Base-by-base conservation (phyloP, 1,139 yeast genomes). In the Candida neerlandica region DNA sequence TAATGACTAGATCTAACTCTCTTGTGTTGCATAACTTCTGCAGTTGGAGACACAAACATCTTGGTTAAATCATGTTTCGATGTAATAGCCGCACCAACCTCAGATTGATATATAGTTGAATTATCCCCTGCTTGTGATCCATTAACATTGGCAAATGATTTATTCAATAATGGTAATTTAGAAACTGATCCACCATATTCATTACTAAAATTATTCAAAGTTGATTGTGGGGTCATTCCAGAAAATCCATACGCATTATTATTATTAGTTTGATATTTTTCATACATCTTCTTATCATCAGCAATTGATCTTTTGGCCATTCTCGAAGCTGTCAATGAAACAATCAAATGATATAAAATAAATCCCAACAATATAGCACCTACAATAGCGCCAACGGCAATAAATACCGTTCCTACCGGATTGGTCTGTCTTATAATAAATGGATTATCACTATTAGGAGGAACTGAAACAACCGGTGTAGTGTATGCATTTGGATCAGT, bases 31-130 rank as follows among this genome's bases (percentile, higher is more conserved):
- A 84, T 80, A 37, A 85, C 86, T 61, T 86, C 91, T 16, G 86
- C 87, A 1, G 95, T 88, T 34, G 96, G 96, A 5, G 94, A 86
- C 50, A 88, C 81, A 64, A 85, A 88, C 79, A 86, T 77, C 52
- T 67, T 73, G 46, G 80, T 75, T 57, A 74, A 63, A 55, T 76
- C 81, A 51, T 71, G 70, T 50, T 71, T 72, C 19, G 74, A 59
- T 1, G 77, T 66, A 19, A 73, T 66, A 26, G 66, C 61, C 16
- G 57, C 66, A 12, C 67, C 70, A 3, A 62, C 59, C 30, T 72
- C 77, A n/a, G 70, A 61, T 43, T 66, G 67, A 54, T 71, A 69
- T 37, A 73, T 66, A 19, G 76, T 72, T 7, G 76, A 70, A 41
- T 63, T 65, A 48, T 73, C 78, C n/a, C 76, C 78, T 1, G 57